Evolutionary conservation across 129 eudicot species (phyloP), one percentile per base, ranked within the genome.

Genomic region (Deinandra increscens): DNA sequence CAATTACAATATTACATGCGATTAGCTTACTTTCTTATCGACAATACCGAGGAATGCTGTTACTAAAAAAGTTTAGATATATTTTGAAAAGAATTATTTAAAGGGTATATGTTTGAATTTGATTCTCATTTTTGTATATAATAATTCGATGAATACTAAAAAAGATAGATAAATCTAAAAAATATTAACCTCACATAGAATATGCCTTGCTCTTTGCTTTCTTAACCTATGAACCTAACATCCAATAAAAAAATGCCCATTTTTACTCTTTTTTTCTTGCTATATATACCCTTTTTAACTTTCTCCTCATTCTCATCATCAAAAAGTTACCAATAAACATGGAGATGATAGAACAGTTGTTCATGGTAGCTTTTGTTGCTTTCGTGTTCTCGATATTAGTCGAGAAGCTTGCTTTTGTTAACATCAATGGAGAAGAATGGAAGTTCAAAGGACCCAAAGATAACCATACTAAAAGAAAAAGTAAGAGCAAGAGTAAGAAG

Each of bases 321-420:
- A 26, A 26, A 37, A 8, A 6, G 15, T n/a, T 76, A 45, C 51
- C 43, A 34, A 36, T 12, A 75, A 38, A 69, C 15, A 76, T 76
- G 75, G 80, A 76, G 64, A 60, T 60, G 65, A 39, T 76, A 69
- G 75, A 76, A 60, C 81, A 60, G 3, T 43, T 76, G 55, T 70
- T 76, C 75, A 17, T 76, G 81, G 81, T 69, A 37, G 75, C 81
- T 39, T 76, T 76, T 69, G 75, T 9, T 3, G 54, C 75, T 60
- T 76, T 69, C 7, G 81, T 69, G 5, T 69, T 76, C 65, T 76
- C 81, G 0, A 61, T 76, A n/a, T 8, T 76, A 48, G 55, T 69
- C 11, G 75, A 76, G 60, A 76, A 38, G 31, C 70, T 69, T 49
- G 42, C 75, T 48, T 48, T 8, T 13, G 29, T 76, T 76, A 11